Conservation (phyloP, 768 basidiomycete species). For the Suillus placidus region DNA sequence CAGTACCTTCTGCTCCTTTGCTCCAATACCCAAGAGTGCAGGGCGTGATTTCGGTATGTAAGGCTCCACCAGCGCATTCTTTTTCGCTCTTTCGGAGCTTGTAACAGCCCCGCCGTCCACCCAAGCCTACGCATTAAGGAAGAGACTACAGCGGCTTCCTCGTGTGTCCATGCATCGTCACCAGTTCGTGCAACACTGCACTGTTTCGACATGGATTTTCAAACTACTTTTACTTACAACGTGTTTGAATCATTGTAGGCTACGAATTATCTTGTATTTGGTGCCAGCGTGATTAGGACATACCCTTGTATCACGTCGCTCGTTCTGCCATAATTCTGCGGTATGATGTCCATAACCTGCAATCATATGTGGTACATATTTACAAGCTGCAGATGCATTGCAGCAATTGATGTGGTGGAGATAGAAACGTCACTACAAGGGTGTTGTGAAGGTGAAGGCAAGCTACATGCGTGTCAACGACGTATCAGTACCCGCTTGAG, state of each 20-base stretch:
- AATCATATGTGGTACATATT: background rate
- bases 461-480: background rate
- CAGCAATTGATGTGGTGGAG: background rate
- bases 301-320: background rate
- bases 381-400: background rate
- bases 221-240: background rate
- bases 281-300: background rate
- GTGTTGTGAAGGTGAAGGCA: background rate
- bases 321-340: background rate
- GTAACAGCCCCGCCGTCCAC: conserved; percentile 77
- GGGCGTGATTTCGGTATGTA: conserved; percentile 84
- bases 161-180: background rate
- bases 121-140: conserved; percentile 50
- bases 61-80: conserved; percentile 67
- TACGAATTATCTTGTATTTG: background rate
- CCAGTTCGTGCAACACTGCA: background rate
- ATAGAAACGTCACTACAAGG: background rate
- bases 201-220: background rate
- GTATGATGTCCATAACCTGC: background rate
- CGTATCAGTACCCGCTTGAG: background rate
- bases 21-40: conserved; percentile 89
- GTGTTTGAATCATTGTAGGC: background rate
- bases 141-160: background rate
- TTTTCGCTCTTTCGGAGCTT: conserved; percentile 50
- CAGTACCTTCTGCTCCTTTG: conserved; percentile 78